These are phyloP conservation scores for Thelonectria blattea DNA, from an alignment of 2,329 filamentous ascomycete genomes.

Conservation along the genomic window DNA sequence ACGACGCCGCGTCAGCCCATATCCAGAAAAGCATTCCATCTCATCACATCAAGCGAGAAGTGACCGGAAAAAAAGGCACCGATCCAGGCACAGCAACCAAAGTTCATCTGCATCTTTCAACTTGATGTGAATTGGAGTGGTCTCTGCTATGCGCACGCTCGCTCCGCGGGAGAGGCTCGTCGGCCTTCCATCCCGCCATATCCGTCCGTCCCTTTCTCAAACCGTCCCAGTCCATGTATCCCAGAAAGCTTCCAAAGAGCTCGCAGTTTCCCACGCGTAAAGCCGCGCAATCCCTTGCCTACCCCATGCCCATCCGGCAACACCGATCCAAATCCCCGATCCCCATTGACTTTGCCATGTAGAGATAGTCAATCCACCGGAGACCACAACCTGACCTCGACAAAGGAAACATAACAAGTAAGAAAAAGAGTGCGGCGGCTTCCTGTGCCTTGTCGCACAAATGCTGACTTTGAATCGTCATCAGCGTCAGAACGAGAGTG, in stretches of 20 bases:
- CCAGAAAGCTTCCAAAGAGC: conserved; percentile 2
- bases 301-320: conserved; percentile 2
- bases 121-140: conserved; percentile 35
- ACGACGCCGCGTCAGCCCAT: too few relatives aligned
- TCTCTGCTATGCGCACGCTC: conserved; percentile 12
- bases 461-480: conserved; percentile 19
- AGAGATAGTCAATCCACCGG: conserved; percentile 27
- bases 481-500: conserved; percentile 22
- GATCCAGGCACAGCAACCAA: background rate
- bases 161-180: conserved; percentile 1
- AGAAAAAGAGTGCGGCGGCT: conserved; percentile 14
- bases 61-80: too few relatives aligned
- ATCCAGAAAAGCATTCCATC: too few relatives aligned
- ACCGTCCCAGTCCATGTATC: conserved; percentile 7
- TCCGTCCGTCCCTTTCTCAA: background rate
- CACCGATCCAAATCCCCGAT: conserved; percentile 22
- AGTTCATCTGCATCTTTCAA: background rate
- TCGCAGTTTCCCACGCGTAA: background rate
- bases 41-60: too few relatives aligned
- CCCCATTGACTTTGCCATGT: conserved; percentile 12
- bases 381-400: conserved; percentile 24
- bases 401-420: conserved; percentile 18
- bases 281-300: conserved; percentile 18
- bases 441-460: conserved; percentile 21
- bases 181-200: conserved; percentile 5